Evolutionary conservation across 441 rosid genomes (phyloP), one percentile per base, ranked within the genome.

Genomic region (Gossypium schwendimanii): DNA sequence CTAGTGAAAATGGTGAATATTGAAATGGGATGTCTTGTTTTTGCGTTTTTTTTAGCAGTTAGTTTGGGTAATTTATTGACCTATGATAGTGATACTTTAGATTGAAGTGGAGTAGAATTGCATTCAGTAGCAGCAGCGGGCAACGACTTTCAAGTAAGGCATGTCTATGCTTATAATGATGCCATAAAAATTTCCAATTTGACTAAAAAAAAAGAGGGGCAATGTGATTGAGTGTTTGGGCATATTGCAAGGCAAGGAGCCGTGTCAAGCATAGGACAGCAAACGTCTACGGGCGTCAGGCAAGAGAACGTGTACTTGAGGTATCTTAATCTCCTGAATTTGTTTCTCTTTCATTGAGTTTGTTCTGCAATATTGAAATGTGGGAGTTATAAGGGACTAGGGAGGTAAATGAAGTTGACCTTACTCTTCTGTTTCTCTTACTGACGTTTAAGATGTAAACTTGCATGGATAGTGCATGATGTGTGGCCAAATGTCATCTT

Each of bases 241-340:
- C 67, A 1, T 80, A 31, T 52, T 72, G 77, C 74, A 79, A 91
- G 94, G 61, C 82, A 49, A 64, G 78, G 78, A 81, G 81, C 63
- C 70, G 80, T 50, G 64, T 62, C 68, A 74, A 55, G 75, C 73
- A 33, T 71, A 63, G 44, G 61, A 71, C 62, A 60, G 23, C 83
- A 62, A 60, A 69, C 63, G 91, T 81, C 55, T 81, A 78, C 45
- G 80, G 85, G 79, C 84, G 71, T 71, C 86, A 83, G 63, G 81
- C 92, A 70, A 81, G 76, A 61, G 87, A 88, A 67, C 87, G 85
- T 2, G 83, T 89, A 57, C 83, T 87, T 44, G 86, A 92, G 94
- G 96, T 87, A 75, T 18, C 63, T 10, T 50, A 20, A 55, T 70
- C 14, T 12, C 33, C 63, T 33, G 9, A 33, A 20, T 12, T 39